Percentiles rank a stretch among this genome's conserved stretches.
Evolutionary conservation across 2,329 filamentous ascomycete genomes (phyloP).

Genomic region (Cordyceps tenuipes): DNA sequence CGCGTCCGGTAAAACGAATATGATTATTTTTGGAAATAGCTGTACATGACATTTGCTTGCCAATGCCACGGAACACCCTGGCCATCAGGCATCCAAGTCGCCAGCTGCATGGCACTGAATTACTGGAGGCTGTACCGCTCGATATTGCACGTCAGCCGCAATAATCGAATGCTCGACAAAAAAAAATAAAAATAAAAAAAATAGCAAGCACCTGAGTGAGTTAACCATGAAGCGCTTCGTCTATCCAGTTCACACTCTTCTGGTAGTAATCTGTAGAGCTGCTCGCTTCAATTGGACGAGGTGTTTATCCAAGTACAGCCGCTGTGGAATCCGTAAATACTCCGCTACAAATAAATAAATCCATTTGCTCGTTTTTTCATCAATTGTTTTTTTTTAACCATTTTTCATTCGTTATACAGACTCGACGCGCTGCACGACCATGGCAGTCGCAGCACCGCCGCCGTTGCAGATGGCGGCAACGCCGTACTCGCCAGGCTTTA

Average conservation of each 20-base stretch:
- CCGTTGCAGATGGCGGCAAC: slow-evolving; percentile 96
- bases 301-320: background rate
- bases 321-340: slow-evolving; percentile 4
- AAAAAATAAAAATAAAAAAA: no score
- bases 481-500: slow-evolving; percentile 88
- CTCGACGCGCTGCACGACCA: slow-evolving; percentile 81
- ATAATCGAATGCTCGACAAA: no score
- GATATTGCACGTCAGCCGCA: no score
- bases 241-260: background rate
- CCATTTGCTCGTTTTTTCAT: background rate
- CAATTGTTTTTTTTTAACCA: background rate
- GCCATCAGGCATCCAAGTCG: no score
- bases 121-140: no score
- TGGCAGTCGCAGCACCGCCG: slow-evolving; percentile 81
- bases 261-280: background rate
- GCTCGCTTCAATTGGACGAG: background rate
- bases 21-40: no score
- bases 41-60: no score
- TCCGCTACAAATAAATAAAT: background rate
- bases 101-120: no score
- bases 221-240: no score
- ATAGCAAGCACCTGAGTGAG: no score
- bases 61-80: no score
- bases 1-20: no score
- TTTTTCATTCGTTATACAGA: slow-evolving; percentile 31